phyloP scores from a whole-genome alignment of 805 yeast species.

The Candida ulmi region DNA sequence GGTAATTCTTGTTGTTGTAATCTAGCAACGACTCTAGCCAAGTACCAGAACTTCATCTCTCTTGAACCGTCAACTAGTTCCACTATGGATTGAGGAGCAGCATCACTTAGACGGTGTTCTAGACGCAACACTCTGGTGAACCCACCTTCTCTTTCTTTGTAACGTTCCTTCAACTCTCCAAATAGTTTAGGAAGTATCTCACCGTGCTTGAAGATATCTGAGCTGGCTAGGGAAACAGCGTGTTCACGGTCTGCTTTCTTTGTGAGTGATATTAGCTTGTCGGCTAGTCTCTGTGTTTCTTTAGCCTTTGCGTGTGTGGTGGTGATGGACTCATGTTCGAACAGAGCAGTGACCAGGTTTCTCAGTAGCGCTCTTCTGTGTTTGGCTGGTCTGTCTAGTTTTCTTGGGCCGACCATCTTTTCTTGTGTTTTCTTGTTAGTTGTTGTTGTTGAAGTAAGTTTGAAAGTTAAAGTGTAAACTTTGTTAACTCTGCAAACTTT shows the following conservation, averaged over 20 bases:
- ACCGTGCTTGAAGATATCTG: constrained; percentile 43
- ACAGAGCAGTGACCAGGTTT: constrained; percentile 60
- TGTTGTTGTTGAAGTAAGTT: too few relatives aligned
- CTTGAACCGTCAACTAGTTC: constrained; percentile 76
- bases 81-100: constrained; percentile 81
- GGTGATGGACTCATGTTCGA: constrained; percentile 64
- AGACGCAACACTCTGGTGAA: constrained; percentile 79
- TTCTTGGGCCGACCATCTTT: constrained; percentile 22
- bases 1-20: constrained; percentile 56
- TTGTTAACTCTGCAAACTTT: too few relatives aligned
- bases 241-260: constrained; percentile 30
- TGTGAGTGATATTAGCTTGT: constrained; percentile 56
- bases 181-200: constrained; percentile 58
- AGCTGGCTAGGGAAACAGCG: constrained; percentile 29
- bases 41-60: constrained; percentile 70
- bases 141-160: constrained; percentile 62
- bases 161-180: constrained; percentile 59
- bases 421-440: background rate
- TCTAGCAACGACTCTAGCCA: constrained; percentile 84
- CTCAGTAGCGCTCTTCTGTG: constrained; percentile 43
- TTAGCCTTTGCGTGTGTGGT: constrained; percentile 76
- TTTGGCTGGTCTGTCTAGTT: constrained; percentile 20
- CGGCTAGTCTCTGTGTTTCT: constrained; percentile 58
- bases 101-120: constrained; percentile 85
- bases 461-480: too few relatives aligned